Percentiles rank a stretch among this genome's conserved stretches.
These are phyloP conservation scores for Aspergillus sp. DNA, from an alignment of 2,329 filamentous ascomycete species.

Conservation along the genomic window DNA sequence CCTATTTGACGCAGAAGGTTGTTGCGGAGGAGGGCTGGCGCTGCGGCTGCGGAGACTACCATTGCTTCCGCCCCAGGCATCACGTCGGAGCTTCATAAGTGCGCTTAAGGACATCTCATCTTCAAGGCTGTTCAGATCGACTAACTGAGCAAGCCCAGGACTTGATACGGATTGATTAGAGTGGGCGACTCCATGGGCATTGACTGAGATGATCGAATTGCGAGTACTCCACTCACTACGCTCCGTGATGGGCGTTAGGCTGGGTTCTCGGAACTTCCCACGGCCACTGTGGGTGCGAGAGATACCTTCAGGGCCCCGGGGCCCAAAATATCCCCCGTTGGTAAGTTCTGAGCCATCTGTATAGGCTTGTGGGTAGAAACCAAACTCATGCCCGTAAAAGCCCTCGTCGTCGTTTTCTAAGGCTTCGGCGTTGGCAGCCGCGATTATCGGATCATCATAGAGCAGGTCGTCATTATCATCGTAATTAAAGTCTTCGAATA, in stretches of 20 bases:
- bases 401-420: constrained; percentile 89
- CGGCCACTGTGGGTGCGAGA: constrained; percentile 70
- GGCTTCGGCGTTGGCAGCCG: constrained; percentile 90
- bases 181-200: constrained; percentile 49
- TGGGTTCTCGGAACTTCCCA: constrained; percentile 77
- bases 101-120: constrained; percentile 72
- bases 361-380: constrained; percentile 74
- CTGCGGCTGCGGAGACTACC: constrained; percentile 63
- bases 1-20: constrained; percentile 32
- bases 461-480: constrained; percentile 66
- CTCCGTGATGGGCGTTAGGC: constrained; percentile 93
- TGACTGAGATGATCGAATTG: constrained; percentile 81
- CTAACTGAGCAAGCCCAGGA: constrained; percentile 75
- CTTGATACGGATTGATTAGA: constrained; percentile 60
- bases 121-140: constrained; percentile 60
- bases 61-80: constrained; percentile 79
- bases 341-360: constrained; percentile 57
- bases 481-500: constrained; percentile 52
- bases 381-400: constrained; percentile 95
- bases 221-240: constrained; percentile 93
- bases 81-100: constrained; percentile 69
- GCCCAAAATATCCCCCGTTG: constrained; percentile 87
- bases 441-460: constrained; percentile 88
- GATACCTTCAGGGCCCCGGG: constrained; percentile 63
- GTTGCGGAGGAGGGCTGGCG: constrained; percentile 43